Conservation (phyloP, 352 stramenopile species). For the Phytophthora cryptogea region DNA sequence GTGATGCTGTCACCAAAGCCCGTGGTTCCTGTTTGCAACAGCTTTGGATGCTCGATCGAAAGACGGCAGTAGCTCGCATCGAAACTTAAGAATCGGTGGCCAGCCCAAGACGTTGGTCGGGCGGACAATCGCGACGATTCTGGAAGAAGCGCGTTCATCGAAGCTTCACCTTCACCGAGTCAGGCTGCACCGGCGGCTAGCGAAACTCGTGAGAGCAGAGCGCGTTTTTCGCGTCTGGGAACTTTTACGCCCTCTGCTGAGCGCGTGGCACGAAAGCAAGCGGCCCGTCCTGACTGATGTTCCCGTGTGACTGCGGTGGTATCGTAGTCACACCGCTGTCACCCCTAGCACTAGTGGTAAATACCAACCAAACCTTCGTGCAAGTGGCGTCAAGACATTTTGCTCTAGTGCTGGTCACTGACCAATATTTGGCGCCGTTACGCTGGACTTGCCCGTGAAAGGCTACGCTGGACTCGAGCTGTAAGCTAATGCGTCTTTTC, state of each 20-base stretch:
- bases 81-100: constrained; percentile 28
- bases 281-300: neutral
- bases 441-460: constrained; percentile 21
- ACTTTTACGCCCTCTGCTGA: constrained; percentile 10
- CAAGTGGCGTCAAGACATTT: constrained; percentile 14
- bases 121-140: constrained; percentile 18
- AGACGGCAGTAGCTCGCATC: constrained; percentile 14
- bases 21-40: constrained; percentile 1
- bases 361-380: neutral
- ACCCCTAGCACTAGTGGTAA: neutral
- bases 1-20: neutral
- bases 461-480: constrained; percentile 17
- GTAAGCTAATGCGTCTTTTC: constrained; percentile 39
- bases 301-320: constrained; percentile 10
- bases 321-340: constrained; percentile 4
- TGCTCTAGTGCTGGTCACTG: constrained; percentile 6
- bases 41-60: constrained; percentile 4
- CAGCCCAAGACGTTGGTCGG: constrained; percentile 18
- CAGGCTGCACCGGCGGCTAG: constrained; percentile 7
- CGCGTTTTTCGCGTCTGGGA: constrained; percentile 9
- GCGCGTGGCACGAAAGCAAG: neutral
- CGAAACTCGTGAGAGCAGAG: neutral
- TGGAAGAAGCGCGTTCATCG: constrained; percentile 29
- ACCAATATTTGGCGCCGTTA: constrained; percentile 26
- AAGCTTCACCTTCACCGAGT: constrained; percentile 24